phyloP scores from a whole-genome alignment of 140 eudicot species.

The Ambrosia hybrid region DNA sequence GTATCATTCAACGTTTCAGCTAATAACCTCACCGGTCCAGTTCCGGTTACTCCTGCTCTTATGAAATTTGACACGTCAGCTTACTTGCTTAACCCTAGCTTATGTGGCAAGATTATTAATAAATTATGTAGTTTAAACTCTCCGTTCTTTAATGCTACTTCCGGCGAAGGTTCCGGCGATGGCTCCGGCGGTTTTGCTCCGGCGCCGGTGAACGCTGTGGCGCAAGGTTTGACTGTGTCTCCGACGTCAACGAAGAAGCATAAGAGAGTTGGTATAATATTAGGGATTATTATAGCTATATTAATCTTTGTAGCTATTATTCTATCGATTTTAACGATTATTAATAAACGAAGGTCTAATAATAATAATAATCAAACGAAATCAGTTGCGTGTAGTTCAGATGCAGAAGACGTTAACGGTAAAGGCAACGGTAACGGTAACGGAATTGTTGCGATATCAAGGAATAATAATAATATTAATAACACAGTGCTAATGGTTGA shows the following conservation, averaged over 20 bases:
- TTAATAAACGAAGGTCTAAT: constrained; percentile 30
- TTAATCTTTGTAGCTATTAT: constrained; percentile 44
- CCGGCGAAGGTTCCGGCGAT: constrained; percentile 5
- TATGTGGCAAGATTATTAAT: constrained; percentile 69
- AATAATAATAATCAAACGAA: constrained; percentile 24
- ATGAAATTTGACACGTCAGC: constrained; percentile 44
- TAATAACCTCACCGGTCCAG: constrained; percentile 63
- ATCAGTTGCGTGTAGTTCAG: constrained; percentile 30
- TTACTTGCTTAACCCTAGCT: constrained; percentile 50
- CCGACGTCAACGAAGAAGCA: constrained; percentile 43
- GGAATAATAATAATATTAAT: constrained; percentile 12
- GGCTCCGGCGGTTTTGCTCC: constrained; percentile 46
- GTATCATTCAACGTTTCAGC: constrained; percentile 56
- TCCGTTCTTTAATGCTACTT: constrained; percentile 53
- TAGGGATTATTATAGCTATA: constrained; percentile 49
- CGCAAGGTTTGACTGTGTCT: constrained; percentile 43
- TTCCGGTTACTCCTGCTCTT: constrained; percentile 57
- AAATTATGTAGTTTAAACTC: constrained; percentile 44
- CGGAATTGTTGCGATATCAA: constrained; percentile 10
- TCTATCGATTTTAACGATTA: constrained; percentile 38
- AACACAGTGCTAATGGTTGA: constrained; percentile 15
- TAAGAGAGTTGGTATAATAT: constrained; percentile 41
- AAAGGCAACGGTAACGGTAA: neutral
- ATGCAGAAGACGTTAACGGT: constrained; percentile 21
- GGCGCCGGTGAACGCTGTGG: constrained; percentile 44